Evolutionary conservation across 345 rosid genomes (phyloP).

Genomic region (Pseudoturritis turrita): DNA sequence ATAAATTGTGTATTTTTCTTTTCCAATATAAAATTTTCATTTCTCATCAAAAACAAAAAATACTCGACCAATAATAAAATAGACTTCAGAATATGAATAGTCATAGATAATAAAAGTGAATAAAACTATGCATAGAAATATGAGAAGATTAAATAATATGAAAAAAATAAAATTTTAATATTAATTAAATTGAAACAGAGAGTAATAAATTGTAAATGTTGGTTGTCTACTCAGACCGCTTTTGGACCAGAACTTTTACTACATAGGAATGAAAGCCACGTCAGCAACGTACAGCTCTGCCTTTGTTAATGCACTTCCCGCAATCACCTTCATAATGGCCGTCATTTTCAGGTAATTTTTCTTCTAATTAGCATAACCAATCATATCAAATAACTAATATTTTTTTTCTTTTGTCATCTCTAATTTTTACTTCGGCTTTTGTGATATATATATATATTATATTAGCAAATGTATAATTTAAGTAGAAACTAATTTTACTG

Average conservation of each 20-base stretch:
- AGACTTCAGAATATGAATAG: too few species aligned
- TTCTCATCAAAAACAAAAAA: too few species aligned
- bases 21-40: too few species aligned
- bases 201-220: background rate
- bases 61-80: too few species aligned
- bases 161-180: too few species aligned
- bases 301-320: constrained; percentile 69
- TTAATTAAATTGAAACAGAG: too few species aligned
- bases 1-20: too few species aligned
- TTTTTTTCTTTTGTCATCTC: background rate
- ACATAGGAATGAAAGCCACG: constrained; percentile 78
- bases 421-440: background rate
- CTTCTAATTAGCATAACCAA: background rate
- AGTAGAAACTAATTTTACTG: background rate
- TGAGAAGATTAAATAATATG: too few species aligned
- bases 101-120: too few species aligned
- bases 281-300: constrained; percentile 83
- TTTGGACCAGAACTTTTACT: constrained; percentile 81
- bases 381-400: background rate
- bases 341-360: constrained; percentile 65
- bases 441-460: too few species aligned
- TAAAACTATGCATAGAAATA: too few species aligned
- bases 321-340: constrained; percentile 81
- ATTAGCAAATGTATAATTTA: background rate
- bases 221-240: constrained; percentile 60